Percentiles rank a stretch among this genome's conserved stretches.
These are phyloP conservation scores for Corylus heterophylla DNA, from an alignment of 306 rosid species.

Conservation along the genomic window DNA sequence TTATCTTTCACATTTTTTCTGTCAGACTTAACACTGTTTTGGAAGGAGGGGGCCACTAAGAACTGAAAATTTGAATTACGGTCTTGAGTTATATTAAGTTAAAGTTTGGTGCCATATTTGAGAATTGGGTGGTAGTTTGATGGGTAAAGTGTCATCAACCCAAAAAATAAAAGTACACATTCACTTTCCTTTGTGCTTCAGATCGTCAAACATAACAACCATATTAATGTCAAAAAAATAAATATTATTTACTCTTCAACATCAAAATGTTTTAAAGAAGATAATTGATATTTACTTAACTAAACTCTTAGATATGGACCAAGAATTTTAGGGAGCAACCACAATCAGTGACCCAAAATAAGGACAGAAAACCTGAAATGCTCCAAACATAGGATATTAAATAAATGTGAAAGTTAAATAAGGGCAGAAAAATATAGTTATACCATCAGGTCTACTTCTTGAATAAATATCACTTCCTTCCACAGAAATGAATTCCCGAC, in stretches of 20 bases:
- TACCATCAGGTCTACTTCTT: constrained; percentile 57
- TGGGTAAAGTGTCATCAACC: too few species aligned
- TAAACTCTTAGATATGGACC: background rate
- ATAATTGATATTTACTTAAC: too few species aligned
- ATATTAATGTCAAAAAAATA: background rate
- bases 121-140: too few species aligned
- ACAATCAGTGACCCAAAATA: background rate
- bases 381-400: background rate
- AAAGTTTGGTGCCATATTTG: too few species aligned
- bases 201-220: too few species aligned
- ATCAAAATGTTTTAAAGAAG: background rate
- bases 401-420: background rate
- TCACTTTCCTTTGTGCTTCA: too few species aligned
- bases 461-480: constrained; percentile 51
- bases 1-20: too few species aligned
- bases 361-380: background rate
- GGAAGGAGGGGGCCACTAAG: too few species aligned
- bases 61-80: too few species aligned
- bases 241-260: background rate
- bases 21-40: too few species aligned
- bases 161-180: too few species aligned
- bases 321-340: background rate
- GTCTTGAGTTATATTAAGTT: too few species aligned
- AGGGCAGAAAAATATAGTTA: background rate
- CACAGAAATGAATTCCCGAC: constrained; percentile 60